Evolutionary conservation across 768 basidiomycete species (phyloP).

Genomic region (Auriscalpium microsporum): DNA sequence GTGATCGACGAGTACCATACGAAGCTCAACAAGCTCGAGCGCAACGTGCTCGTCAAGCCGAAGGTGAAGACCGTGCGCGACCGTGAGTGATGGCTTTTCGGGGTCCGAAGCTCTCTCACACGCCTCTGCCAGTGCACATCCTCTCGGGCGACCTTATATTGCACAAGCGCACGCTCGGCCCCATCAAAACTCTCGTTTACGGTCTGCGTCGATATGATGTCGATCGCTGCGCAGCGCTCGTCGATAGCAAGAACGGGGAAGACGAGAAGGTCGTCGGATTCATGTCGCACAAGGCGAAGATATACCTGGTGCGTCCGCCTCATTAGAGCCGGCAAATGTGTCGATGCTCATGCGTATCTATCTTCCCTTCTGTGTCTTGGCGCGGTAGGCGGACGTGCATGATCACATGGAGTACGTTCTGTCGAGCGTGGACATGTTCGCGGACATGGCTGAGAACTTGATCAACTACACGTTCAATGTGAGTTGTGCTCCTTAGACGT

Average conservation of each 20-base stretch:
- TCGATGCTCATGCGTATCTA: too few species aligned
- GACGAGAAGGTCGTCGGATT: slow-evolving; percentile 41
- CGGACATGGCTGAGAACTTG: slow-evolving; percentile 59
- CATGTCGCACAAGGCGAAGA: slow-evolving; percentile 62
- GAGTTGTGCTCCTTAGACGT: slow-evolving; percentile 17
- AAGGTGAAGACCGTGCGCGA: slow-evolving; percentile 52
- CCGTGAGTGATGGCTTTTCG: slow-evolving; percentile 29
- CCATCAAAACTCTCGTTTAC: slow-evolving; percentile 61
- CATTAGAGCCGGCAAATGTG: too few species aligned
- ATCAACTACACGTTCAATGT: slow-evolving; percentile 74
- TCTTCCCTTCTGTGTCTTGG: too few species aligned
- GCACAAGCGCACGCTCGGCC: slow-evolving; percentile 66
- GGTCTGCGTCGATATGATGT: slow-evolving; percentile 62
- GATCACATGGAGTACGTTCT: slow-evolving; percentile 74
- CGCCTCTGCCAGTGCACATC: slow-evolving; percentile 49
- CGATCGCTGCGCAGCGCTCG: slow-evolving; percentile 54
- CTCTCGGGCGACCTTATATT: slow-evolving; percentile 66
- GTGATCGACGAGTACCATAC: slow-evolving; percentile 62
- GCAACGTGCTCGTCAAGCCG: slow-evolving; percentile 48
- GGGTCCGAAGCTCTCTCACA: background rate
- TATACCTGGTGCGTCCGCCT: slow-evolving; percentile 43
- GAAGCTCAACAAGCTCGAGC: slow-evolving; percentile 55
- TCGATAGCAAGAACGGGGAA: slow-evolving; percentile 30
- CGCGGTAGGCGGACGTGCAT: slow-evolving; percentile 53
- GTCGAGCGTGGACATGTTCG: slow-evolving; percentile 64